Evolutionary conservation across 768 basidiomycete genomes (phyloP).

Genomic region (Mycena floridula): DNA sequence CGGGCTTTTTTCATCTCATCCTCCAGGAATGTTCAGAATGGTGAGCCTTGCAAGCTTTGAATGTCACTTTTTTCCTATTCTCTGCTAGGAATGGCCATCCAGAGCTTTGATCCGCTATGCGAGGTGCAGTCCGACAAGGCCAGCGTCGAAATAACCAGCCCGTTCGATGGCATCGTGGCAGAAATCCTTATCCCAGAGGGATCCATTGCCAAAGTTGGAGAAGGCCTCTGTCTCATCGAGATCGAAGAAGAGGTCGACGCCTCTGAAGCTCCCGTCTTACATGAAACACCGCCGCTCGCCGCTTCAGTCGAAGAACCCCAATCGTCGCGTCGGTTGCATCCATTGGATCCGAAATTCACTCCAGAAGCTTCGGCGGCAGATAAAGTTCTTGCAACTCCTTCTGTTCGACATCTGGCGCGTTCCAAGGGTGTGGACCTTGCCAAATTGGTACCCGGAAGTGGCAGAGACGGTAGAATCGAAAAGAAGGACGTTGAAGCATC

Average conservation of each 20-base stretch:
- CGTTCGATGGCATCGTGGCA: constrained; percentile 71
- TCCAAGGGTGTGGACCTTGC: constrained; percentile 57
- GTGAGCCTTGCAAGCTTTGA: constrained; percentile 7
- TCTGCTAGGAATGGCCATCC: not conserved
- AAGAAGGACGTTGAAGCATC: constrained; percentile 67
- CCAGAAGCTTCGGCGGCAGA: constrained; percentile 3
- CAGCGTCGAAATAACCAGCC: constrained; percentile 85
- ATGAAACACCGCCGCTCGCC: constrained; percentile 9
- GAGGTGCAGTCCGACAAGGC: constrained; percentile 91
- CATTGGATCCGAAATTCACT: constrained; percentile 39
- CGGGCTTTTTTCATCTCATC: no score
- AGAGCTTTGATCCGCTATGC: constrained; percentile 60
- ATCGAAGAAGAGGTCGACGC: constrained; percentile 52
- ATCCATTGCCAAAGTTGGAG: constrained; percentile 78
- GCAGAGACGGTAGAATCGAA: constrained; percentile 69
- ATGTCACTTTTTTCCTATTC: constrained; percentile 19
- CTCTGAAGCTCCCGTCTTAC: constrained; percentile 13
- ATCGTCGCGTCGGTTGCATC: constrained; percentile 36
- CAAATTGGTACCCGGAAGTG: constrained; percentile 57
- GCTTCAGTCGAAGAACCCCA: constrained; percentile 1
- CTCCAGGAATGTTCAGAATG: no score
- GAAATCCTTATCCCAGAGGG: constrained; percentile 75
- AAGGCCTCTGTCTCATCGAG: constrained; percentile 73
- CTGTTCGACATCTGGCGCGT: constrained; percentile 72
- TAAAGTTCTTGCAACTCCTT: constrained; percentile 64